These are phyloP conservation scores for Elongisporangium anandrum DNA, from an alignment of 352 stramenopile genomes.

Conservation along the genomic window DNA sequence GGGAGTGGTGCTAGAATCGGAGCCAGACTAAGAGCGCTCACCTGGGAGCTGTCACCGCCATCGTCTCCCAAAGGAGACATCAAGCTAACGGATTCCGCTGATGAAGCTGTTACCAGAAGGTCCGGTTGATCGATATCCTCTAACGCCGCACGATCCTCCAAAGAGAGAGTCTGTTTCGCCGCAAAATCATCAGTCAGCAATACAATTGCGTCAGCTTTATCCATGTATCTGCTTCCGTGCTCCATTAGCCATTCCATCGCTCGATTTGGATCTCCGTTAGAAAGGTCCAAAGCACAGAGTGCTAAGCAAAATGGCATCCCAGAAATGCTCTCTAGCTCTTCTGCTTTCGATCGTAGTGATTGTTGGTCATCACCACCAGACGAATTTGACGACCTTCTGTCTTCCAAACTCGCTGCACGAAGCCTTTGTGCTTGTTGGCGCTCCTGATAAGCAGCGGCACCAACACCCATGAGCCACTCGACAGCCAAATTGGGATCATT, in stretches of 20 bases:
- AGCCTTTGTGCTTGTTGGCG: conserved; percentile 56
- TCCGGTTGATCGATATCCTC: conserved; percentile 79
- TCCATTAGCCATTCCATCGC: conserved; percentile 89
- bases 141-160: conserved; percentile 61
- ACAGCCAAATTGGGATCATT: conserved; percentile 83
- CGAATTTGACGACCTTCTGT: conserved; percentile 12
- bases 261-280: conserved; percentile 74
- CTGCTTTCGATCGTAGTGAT: conserved; percentile 51
- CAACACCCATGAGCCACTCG: conserved; percentile 82
- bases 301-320: conserved; percentile 66
- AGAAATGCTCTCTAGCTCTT: conserved; percentile 72
- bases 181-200: conserved; percentile 47
- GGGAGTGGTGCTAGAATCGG: conserved; percentile 58
- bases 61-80: conserved; percentile 9
- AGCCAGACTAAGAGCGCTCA: conserved; percentile 75
- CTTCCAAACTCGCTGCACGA: conserved; percentile 37
- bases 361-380: conserved; percentile 9
- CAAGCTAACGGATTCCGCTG: conserved; percentile 14
- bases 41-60: conserved; percentile 43
- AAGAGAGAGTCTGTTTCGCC: conserved; percentile 30
- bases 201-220: conserved; percentile 42
- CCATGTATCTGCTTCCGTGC: conserved; percentile 53
- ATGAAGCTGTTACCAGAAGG: conserved; percentile 36
- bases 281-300: conserved; percentile 68
- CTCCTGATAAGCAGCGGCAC: conserved; percentile 70